phyloP scores from a whole-genome alignment of 495 filamentous ascomycete species.

The Penicillium steckii region DNA sequence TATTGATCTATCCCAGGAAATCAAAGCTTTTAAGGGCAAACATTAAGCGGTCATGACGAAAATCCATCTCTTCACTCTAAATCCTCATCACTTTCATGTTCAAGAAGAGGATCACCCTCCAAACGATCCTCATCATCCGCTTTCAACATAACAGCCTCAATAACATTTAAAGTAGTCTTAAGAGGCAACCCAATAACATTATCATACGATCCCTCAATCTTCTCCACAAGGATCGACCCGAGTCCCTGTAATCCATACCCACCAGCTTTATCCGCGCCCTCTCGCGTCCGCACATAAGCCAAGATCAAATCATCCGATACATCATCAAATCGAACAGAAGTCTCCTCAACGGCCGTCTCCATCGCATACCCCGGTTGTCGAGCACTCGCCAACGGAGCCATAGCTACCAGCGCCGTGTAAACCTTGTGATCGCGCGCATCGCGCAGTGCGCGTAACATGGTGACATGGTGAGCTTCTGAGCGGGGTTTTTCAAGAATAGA shows the following conservation, averaged over 20 bases:
- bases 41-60: neutral
- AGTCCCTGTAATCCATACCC: slow-evolving; percentile 93
- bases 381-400: slow-evolving; percentile 76
- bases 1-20: slow-evolving; percentile 9
- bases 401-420: slow-evolving; percentile 76
- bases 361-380: slow-evolving; percentile 81
- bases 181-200: slow-evolving; percentile 96
- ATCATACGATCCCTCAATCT: slow-evolving; percentile 84
- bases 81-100: slow-evolving; percentile 36
- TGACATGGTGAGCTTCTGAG: slow-evolving; percentile 73
- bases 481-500: slow-evolving; percentile 86
- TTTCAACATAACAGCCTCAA: slow-evolving; percentile 72
- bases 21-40: neutral
- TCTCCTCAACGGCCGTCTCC: slow-evolving; percentile 82
- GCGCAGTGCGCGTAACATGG: slow-evolving; percentile 76
- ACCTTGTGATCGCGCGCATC: slow-evolving; percentile 74
- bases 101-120: slow-evolving; percentile 20
- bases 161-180: slow-evolving; percentile 72
- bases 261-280: slow-evolving; percentile 94
- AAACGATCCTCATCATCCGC: slow-evolving; percentile 54
- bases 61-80: slow-evolving; percentile 12
- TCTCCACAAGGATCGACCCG: slow-evolving; percentile 81
- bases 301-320: slow-evolving; percentile 80
- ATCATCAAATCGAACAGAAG: slow-evolving; percentile 74
- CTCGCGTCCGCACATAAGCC: slow-evolving; percentile 84